Evolutionary conservation across 345 rosid species (phyloP), one percentile per base, ranked within the genome.

Genomic region (Eucalyptus erythrocorys): DNA sequence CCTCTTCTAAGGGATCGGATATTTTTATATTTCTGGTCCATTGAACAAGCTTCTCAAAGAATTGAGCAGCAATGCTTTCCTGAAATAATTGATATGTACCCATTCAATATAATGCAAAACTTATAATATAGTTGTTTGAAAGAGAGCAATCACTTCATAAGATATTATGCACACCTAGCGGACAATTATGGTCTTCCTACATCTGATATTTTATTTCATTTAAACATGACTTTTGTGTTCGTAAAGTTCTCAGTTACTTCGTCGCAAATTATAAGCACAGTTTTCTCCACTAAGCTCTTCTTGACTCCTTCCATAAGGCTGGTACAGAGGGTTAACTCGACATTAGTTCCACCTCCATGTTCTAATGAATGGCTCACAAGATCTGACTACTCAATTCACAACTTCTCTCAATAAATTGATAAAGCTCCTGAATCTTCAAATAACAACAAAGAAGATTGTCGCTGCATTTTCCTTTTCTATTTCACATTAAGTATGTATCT

Each of bases 1-100:
- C 98, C 92, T 96, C 98, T 95, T 96, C 97, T 19, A 97, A 90
- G 85, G 99, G 99, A 93, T 96, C 97, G 42, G 98, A 96, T 82
- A 97, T 94, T 91, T 96, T 96, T 87, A 97, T 95, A 88, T 95
- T 96, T 92, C 95, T 93, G 90, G 92, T 90, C 99, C 99, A 96
- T 91, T 94, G 92, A 64, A 94, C 97, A 89, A 97, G 94, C 92
- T 91, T 94, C 91, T 94, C 95, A 86, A 96, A 50, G 93, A 96
- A 96, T 87, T 94, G 95, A 59, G 90, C 81, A 43, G 98, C 99
- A 87, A 97, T 95, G 88, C 92, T 94, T 93, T 95, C 97, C 99
- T 96, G 93, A 59, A 76, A 85, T 32, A 13, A n/a, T 32, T 71
- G 81, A 12, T 5, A 49, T 30, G 49, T 47, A 24, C 59, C 51